These are phyloP conservation scores for Neurospora crassa DNA, from an alignment of 2,329 filamentous ascomycete genomes.

Conservation along the genomic window DNA sequence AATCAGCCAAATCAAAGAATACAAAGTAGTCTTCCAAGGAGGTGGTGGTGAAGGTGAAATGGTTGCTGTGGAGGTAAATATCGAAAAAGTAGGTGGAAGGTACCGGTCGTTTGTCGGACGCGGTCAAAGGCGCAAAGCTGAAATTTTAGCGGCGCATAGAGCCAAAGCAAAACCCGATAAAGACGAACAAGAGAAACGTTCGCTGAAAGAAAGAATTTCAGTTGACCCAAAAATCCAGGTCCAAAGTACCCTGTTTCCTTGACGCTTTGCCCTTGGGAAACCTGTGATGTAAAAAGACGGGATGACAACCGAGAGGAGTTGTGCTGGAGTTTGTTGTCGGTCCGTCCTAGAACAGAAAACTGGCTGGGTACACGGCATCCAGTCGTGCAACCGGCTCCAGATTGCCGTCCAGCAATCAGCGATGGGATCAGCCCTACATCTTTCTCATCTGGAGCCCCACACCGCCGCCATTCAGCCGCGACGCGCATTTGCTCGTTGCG, in stretches of 20 bases:
- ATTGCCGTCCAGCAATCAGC: neutral
- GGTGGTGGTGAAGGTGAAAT: neutral
- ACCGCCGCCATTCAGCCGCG: slow-evolving; percentile 1
- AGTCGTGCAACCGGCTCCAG: neutral
- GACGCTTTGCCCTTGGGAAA: neutral
- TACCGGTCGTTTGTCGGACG: neutral
- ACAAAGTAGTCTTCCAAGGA: neutral
- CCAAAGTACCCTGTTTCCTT: neutral
- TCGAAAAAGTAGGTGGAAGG: neutral
- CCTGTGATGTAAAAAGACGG: neutral
- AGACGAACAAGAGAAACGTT: neutral
- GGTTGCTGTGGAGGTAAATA: neutral
- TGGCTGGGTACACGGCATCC: neutral
- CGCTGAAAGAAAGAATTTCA: neutral
- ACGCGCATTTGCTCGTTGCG: slow-evolving; percentile 1
- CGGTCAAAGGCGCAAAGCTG: neutral
- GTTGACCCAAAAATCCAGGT: neutral
- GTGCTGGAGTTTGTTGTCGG: neutral
- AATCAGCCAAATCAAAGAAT: neutral
- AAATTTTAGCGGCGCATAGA: slow-evolving; percentile 4
- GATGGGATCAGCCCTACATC: neutral
- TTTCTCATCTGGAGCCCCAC: slow-evolving; percentile 2
- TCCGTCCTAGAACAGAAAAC: neutral
- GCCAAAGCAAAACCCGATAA: neutral
- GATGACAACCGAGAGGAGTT: neutral